phyloP scores from a whole-genome alignment of 768 basidiomycete genomes.

The Tricholoma furcatifolium region DNA sequence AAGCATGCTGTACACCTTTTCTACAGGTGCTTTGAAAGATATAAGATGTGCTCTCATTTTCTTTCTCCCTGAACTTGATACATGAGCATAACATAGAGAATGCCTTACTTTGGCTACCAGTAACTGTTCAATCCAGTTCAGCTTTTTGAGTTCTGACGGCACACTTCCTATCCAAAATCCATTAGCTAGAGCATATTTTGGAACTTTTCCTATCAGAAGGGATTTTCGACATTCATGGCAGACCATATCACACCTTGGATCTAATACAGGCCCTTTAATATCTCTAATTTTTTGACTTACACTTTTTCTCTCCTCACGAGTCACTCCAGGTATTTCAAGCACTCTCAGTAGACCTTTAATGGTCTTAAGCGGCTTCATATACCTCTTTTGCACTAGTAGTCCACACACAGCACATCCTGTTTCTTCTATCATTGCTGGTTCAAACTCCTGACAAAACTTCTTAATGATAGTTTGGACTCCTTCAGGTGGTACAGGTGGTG shows the following conservation, averaged over 20 bases:
- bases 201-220: neutral
- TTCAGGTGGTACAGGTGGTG: neutral
- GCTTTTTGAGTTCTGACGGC: neutral
- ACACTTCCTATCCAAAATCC: neutral
- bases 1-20: slow-evolving; percentile 28
- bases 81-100: neutral
- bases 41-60: slow-evolving; percentile 36
- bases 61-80: slow-evolving; percentile 4
- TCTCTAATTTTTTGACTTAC: neutral
- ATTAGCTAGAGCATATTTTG: neutral
- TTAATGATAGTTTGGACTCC: neutral
- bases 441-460: neutral
- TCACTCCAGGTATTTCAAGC: neutral
- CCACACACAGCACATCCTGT: neutral
- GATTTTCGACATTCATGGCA: neutral
- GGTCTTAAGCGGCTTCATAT: neutral
- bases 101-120: neutral
- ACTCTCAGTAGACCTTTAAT: neutral
- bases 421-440: slow-evolving; percentile 2
- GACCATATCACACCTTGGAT: neutral
- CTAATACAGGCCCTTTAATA: neutral
- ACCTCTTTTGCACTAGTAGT: neutral
- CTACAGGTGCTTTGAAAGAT: slow-evolving; percentile 27
- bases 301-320: neutral
- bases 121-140: neutral